Evolutionary conservation across 75 land plant species (phyloP).

Genomic region (Sequoiadendron giganteum): DNA sequence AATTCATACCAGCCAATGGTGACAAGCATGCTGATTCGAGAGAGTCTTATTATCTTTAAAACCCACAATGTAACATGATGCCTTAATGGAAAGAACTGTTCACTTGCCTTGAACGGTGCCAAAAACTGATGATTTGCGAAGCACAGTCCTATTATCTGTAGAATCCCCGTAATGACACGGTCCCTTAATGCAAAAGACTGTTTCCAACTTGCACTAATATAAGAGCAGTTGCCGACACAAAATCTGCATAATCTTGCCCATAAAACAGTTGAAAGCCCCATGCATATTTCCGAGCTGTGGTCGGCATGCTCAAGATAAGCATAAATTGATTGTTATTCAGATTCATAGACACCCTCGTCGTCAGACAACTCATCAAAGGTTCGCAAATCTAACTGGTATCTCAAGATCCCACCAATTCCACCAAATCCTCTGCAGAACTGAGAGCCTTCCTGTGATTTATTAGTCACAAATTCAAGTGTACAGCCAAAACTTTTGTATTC

Average conservation of each 20-base stretch:
- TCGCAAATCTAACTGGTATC: slow-evolving; percentile 58
- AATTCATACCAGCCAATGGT: not conserved
- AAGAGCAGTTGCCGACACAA: not conserved
- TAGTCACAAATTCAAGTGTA: slow-evolving; percentile 58
- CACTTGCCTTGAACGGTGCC: too few relatives aligned
- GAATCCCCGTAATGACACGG: not conserved
- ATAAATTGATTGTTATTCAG: slow-evolving; percentile 28
- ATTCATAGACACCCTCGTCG: slow-evolving; percentile 32
- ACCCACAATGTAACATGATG: not conserved
- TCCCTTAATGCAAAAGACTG: not conserved
- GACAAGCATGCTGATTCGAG: not conserved
- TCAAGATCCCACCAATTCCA: slow-evolving; percentile 54
- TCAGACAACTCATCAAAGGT: slow-evolving; percentile 55
- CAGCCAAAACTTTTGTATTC: slow-evolving; percentile 59
- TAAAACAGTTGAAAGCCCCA: not conserved
- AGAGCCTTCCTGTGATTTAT: slow-evolving; percentile 59
- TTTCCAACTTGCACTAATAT: not conserved
- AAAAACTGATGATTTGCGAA: not conserved
- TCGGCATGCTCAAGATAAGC: not conserved
- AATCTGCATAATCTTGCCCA: not conserved
- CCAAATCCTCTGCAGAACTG: slow-evolving; percentile 65
- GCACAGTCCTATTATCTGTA: not conserved
- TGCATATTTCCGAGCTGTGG: not conserved
- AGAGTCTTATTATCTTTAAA: not conserved
- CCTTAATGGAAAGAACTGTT: not conserved